Base-by-base conservation (phyloP, 2,329 filamentous ascomycete species). In the Microcyclospora pomicola region DNA sequence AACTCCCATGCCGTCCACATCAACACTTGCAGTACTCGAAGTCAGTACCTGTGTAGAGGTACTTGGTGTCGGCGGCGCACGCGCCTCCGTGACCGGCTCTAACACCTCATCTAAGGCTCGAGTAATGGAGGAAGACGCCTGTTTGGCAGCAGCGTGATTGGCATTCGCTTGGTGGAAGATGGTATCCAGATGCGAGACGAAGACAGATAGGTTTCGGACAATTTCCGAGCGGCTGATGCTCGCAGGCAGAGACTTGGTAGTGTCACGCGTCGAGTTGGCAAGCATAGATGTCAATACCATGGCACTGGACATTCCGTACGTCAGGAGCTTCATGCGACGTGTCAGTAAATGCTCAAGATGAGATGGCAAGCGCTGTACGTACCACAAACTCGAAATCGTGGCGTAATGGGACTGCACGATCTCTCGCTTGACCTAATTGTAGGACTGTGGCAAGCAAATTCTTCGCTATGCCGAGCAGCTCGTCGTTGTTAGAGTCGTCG, bases 161-260 rank as follows among this genome's bases (percentile, higher is more conserved):
- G 46, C 34, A 11, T 51, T 41, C 11, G 39, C 40, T 2, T 36
- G 42, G 6, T 29, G 33, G 35, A 40, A 48, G 2, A 49, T 46
- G 15, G 31, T 42, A 30, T 51, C 48, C n/a, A 49, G 41, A 7
- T 43, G 34, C 6, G 43, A 37, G 2, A 48, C 40, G 24, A 47
- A 44, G 6, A 51, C 48, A 2, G 47, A 44, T 5, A 49, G 35
- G 9, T 43, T 36, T 28, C 47, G 47, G 13, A 49, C 37, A 4
- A 49, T 38, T n/a, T 39, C 42, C 0, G 42, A 37, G 0, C 43
- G 40, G 15, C 40, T 44, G 28, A 49, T 15, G 11, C 38, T 39
- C 6, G 27, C 13, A 9, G 42, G 42, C 10, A 46, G 35, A 15
- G 37, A 15, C 16, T 34, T 27, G 13, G 14, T 9, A 19, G 15